Conservation (phyloP, 139 green algal species). For the Tetraselmis striata region DNA sequence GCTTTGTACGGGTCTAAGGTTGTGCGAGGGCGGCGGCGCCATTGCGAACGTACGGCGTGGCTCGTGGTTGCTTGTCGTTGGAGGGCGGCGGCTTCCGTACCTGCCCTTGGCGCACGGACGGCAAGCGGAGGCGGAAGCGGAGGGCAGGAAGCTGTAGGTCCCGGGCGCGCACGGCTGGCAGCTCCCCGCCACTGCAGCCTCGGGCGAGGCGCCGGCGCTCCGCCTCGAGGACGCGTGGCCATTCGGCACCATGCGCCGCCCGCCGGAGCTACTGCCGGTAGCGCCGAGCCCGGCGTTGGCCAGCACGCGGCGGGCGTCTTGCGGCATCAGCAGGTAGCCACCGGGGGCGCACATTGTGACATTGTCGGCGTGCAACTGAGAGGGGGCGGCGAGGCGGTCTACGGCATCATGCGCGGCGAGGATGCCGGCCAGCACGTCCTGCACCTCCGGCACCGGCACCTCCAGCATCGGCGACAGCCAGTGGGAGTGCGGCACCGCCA, state of each 20-base stretch:
- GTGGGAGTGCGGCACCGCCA: not conserved
- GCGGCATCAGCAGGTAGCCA: not conserved
- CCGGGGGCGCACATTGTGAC: not conserved
- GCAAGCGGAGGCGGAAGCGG: not conserved
- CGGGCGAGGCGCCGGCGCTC: not conserved
- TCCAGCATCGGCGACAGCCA: conserved; percentile 22
- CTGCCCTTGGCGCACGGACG: conserved; percentile 6
- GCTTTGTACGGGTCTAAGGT: not conserved
- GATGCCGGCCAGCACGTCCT: conserved; percentile 19
- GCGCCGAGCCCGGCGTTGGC: not conserved
- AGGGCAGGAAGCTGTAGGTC: conserved; percentile 8
- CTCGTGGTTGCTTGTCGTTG: too few relatives aligned
- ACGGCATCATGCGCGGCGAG: not conserved
- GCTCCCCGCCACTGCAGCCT: not conserved
- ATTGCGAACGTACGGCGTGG: too few relatives aligned
- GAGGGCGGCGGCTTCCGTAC: too few relatives aligned
- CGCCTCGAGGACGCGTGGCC: not conserved
- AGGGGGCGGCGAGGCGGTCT: not conserved
- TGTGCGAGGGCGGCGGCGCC: not conserved
- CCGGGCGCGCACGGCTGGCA: conserved; percentile 14
- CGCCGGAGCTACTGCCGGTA: not conserved
- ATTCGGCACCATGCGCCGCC: not conserved
- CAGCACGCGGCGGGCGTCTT: not conserved
- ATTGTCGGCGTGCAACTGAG: too few relatives aligned
- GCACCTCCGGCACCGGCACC: conserved; percentile 22